phyloP scores from a whole-genome alignment of 345 rosid genomes.

The Citropsis articulata region DNA sequence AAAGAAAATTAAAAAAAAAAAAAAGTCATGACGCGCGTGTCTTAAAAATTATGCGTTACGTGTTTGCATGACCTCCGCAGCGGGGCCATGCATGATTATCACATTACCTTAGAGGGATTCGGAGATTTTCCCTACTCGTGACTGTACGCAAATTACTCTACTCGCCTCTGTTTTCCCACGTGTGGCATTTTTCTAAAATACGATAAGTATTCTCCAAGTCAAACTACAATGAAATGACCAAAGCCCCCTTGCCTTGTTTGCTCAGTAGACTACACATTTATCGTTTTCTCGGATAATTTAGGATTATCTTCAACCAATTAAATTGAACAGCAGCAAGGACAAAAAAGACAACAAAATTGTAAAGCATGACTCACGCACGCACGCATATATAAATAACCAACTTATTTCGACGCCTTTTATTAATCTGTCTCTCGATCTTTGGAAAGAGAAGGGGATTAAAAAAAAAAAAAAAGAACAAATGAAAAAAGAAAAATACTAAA shows the following conservation, averaged over 20 bases:
- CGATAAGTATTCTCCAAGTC: neutral
- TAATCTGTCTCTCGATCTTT: neutral
- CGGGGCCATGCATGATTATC: constrained; percentile 29
- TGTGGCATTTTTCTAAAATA: neutral
- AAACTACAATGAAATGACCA: neutral
- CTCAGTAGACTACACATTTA: neutral
- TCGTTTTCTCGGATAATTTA: neutral
- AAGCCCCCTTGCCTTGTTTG: constrained; percentile 2
- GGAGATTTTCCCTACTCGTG: neutral
- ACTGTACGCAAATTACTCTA: neutral
- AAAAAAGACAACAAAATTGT: constrained; percentile 2
- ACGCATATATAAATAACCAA: neutral
- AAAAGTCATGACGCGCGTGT: constrained; percentile 9
- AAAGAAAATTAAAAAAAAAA: neutral
- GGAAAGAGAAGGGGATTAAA: neutral
- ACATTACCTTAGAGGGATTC: neutral
- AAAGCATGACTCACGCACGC: neutral
- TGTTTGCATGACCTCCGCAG: constrained; percentile 27
- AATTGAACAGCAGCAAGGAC: neutral
- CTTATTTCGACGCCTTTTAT: neutral
- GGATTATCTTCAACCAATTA: neutral
- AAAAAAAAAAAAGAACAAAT: no score
- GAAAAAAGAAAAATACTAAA: neutral
- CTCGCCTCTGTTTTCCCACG: neutral
- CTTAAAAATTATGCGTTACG: constrained; percentile 16